Percentiles rank a stretch among this genome's conserved stretches.
Conservation (phyloP, 352 stramenopile genomes). For the Blastocystis sp. region DNA sequence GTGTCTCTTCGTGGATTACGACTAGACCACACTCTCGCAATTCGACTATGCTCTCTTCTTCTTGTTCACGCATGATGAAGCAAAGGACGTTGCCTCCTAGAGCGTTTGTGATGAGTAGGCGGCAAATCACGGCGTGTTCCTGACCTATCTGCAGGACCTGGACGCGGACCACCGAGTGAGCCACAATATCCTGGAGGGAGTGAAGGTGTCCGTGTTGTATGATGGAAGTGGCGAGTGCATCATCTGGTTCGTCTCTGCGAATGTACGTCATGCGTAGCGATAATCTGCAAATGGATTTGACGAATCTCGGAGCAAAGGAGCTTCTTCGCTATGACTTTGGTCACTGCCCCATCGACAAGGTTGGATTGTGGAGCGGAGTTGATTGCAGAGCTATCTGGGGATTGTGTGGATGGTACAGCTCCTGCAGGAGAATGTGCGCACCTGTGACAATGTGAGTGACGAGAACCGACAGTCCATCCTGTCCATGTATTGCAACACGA, state of each 20-base stretch:
- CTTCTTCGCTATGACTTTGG: slow-evolving; percentile 56
- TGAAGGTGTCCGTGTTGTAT: slow-evolving; percentile 20
- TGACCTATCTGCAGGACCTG: slow-evolving; percentile 15
- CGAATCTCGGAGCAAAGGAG: slow-evolving; percentile 60
- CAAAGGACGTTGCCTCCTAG: not conserved
- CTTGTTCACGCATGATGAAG: slow-evolving; percentile 5
- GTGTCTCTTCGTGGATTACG: not conserved
- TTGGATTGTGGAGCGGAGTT: not conserved
- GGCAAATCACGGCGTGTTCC: not conserved
- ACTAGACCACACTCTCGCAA: not conserved
- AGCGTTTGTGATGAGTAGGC: not conserved
- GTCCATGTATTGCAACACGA: not conserved
- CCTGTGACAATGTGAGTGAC: not conserved
- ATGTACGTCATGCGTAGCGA: not conserved
- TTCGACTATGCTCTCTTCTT: slow-evolving; percentile 35
- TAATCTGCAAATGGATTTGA: slow-evolving; percentile 29
- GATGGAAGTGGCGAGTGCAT: slow-evolving; percentile 20
- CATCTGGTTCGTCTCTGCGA: not conserved
- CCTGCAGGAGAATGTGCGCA: not conserved
- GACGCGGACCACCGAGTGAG: slow-evolving; percentile 33
- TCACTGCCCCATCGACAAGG: slow-evolving; percentile 42
- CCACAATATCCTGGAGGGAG: slow-evolving; percentile 27
- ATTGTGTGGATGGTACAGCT: slow-evolving; percentile 57
- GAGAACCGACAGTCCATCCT: not conserved
- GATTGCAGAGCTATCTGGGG: not conserved